A percentile compares a stretch with the other conserved stretches of the same genome.
Evolutionary conservation across 306 rosid species (phyloP).

Genomic region (Glycyrrhiza uralensis): DNA sequence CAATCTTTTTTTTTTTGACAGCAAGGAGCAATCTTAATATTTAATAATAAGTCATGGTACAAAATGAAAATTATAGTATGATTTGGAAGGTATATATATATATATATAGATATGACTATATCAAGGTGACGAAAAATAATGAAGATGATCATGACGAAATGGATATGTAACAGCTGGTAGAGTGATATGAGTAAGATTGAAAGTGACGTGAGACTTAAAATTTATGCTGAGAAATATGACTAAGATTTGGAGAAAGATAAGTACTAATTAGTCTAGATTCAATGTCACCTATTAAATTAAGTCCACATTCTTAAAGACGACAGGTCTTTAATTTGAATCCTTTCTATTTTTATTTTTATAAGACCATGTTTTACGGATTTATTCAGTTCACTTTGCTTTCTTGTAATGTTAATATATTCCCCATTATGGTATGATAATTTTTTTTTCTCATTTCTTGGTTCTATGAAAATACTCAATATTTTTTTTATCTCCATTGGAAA

Average conservation of each 20-base stretch:
- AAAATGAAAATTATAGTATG: background rate
- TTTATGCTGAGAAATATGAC: conserved; percentile 32
- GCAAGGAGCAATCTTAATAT: too few relatives aligned
- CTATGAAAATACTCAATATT: background rate
- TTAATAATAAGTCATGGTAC: too few relatives aligned
- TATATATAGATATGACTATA: background rate
- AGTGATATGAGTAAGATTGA: conserved; percentile 7
- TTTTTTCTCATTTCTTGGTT: conserved; percentile 6
- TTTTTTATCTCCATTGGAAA: too few relatives aligned
- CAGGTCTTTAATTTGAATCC: conserved; percentile 24
- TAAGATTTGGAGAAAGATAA: conserved; percentile 26
- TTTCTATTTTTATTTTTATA: background rate
- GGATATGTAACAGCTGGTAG: conserved; percentile 23
- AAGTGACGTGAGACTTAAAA: conserved; percentile 41
- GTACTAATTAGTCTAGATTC: conserved; percentile 54
- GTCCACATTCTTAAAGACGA: conserved; percentile 61
- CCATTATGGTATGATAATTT: conserved; percentile 28
- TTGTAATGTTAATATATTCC: conserved; percentile 14
- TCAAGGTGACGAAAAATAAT: conserved; percentile 41
- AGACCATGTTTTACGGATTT: conserved; percentile 14
- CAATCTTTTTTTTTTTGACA: too few relatives aligned
- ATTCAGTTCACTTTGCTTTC: conserved; percentile 29
- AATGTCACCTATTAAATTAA: conserved; percentile 46
- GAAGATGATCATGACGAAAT: conserved; percentile 22
- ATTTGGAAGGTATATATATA: background rate